Base-by-base conservation (phyloP, 495 filamentous ascomycete genomes). In the Podospora pseudocomata region DNA sequence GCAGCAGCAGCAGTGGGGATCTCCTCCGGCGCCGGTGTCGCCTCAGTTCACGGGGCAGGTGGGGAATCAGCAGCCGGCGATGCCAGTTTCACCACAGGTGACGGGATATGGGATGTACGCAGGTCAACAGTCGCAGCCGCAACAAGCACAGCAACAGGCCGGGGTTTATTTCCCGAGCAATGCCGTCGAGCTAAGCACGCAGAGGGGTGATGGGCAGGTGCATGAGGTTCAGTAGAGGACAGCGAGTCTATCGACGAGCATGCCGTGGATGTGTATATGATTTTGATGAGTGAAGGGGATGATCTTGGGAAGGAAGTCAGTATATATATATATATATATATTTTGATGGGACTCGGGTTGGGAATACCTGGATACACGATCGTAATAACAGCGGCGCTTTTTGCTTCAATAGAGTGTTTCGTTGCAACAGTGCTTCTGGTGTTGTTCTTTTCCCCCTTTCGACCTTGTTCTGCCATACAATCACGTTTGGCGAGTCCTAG, bases 171-270 rank as follows among this genome's bases (percentile, higher is more conserved):
- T 13, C 39, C 5, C 13, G 49, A 57, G 62, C 16, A 27, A 49
- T 16, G 28, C 60, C 1, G 68, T 60, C 19, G 71, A 73, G 64
- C 15, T 73, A 60, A 59, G 65, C 0, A 73, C 71, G 2, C 68
- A 73, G 54, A 26, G 66, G 15, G 68, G 68, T 2, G 71, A 73
- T 26, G 71, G 71, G 13, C 65, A 73, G 71, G 58, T 70, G 34
- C 65, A 69, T 32, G 71, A 73, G 64, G n/a, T 68, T 39, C 39
- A 63, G 5, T 72, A 66, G 27, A 16, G 23, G 26, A 58, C 30
- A 23, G 30, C 30, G 4, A 32, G 30, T 32, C 30, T 5, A 32
- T 7, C 30, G 39, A 49, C 7, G 39, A 49, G 9, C 15, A 13
- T 11, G 39, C 7, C 7, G 13, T 49, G 15, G 13, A 49, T 16